phyloP scores from a whole-genome alignment of 148 eudicot genomes.

The Amaranthus hypochondriacus region DNA sequence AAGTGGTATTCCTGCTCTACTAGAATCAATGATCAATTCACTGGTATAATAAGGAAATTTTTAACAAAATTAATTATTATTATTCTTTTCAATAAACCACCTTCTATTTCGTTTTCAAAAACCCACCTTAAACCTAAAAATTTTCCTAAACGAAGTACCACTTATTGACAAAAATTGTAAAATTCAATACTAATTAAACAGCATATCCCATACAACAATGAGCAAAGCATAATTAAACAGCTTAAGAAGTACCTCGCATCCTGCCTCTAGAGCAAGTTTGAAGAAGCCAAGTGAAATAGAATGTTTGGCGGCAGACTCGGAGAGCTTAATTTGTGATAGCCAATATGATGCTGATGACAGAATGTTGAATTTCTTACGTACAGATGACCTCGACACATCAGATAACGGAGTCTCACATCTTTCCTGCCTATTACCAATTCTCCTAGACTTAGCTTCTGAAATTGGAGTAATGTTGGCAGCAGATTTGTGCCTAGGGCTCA shows the following conservation, averaged over 20 bases:
- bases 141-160: no score
- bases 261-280: constrained; percentile 84
- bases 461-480: constrained; percentile 52
- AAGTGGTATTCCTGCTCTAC: neutral
- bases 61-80: neutral
- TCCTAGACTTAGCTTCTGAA: constrained; percentile 56
- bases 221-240: neutral
- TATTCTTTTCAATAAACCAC: no score
- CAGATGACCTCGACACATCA: constrained; percentile 56
- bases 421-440: constrained; percentile 33
- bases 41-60: neutral
- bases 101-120: no score
- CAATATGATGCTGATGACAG: constrained; percentile 74
- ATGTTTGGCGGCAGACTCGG: constrained; percentile 84
- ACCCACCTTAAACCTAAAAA: no score
- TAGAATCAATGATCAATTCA: neutral
- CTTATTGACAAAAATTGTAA: no score
- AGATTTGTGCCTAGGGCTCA: constrained; percentile 44
- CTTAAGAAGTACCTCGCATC: constrained; percentile 55
- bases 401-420: constrained; percentile 55
- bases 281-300: constrained; percentile 76
- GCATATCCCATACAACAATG: neutral
- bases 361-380: constrained; percentile 48
- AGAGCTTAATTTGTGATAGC: constrained; percentile 83
- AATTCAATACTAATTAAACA: no score